Percentiles rank a stretch among this genome's conserved stretches.
These are phyloP conservation scores for Trametes cingulata DNA, from an alignment of 768 basidiomycete species.

Conservation along the genomic window DNA sequence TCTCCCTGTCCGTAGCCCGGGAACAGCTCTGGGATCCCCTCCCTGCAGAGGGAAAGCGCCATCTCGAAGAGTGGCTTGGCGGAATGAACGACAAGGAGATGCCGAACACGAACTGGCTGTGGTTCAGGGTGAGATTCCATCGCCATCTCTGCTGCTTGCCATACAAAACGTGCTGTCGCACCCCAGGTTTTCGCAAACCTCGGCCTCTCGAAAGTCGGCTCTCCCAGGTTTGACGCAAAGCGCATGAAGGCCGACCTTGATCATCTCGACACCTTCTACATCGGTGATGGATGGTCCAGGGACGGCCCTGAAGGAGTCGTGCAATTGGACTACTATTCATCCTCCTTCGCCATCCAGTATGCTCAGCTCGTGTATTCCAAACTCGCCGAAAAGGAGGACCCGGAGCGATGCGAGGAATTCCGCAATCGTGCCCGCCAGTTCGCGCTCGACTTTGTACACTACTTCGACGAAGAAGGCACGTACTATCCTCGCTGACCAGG, in stretches of 20 bases:
- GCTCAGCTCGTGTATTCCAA: slow-evolving; percentile 73
- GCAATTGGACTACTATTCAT: slow-evolving; percentile 81
- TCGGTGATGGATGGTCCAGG: slow-evolving; percentile 73
- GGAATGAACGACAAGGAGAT: slow-evolving; percentile 82
- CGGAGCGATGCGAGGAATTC: slow-evolving; percentile 64
- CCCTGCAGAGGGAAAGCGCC: slow-evolving; percentile 50
- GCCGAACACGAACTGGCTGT: slow-evolving; percentile 84
- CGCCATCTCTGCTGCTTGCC: no score
- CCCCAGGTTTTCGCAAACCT: slow-evolving; percentile 72
- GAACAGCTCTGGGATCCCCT: slow-evolving; percentile 67
- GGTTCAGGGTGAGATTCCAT: slow-evolving; percentile 61
- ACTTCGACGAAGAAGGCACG: slow-evolving; percentile 72
- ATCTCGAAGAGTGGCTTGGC: slow-evolving; percentile 67
- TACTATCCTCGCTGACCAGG: background rate
- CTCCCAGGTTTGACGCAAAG: slow-evolving; percentile 52
- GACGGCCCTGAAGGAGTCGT: slow-evolving; percentile 77
- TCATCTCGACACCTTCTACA: slow-evolving; percentile 78
- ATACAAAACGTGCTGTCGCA: background rate
- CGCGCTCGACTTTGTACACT: slow-evolving; percentile 70
- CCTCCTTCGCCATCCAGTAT: slow-evolving; percentile 77
- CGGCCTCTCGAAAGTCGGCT: slow-evolving; percentile 63
- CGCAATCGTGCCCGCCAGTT: slow-evolving; percentile 61
- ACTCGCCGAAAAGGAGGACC: slow-evolving; percentile 61
- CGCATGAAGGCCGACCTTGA: slow-evolving; percentile 75
- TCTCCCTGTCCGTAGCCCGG: slow-evolving; percentile 63